phyloP scores from a whole-genome alignment of 495 filamentous ascomycete genomes.

The Penicillium canescens region DNA sequence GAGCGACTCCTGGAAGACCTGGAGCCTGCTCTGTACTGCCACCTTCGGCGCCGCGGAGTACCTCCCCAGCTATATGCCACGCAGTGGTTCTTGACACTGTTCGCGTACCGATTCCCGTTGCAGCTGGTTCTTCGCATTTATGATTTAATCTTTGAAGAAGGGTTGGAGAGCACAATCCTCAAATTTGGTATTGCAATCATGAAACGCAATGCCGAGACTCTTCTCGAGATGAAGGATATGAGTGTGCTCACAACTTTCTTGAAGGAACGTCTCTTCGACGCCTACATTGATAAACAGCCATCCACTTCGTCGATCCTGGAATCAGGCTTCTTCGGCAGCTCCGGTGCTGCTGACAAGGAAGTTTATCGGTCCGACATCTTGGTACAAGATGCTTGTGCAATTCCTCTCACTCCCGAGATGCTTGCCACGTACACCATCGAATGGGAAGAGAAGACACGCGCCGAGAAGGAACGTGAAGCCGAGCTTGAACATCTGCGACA shows the following conservation, averaged over 20 bases:
- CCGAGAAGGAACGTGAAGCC: conserved; percentile 75
- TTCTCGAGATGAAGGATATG: conserved; percentile 94
- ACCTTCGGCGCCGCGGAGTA: conserved; percentile 84
- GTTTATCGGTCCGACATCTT: conserved; percentile 92
- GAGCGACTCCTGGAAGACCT: conserved; percentile 92
- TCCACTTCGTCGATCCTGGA: conserved; percentile 86
- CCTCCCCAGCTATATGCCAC: conserved; percentile 93
- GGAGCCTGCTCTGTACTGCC: conserved; percentile 92
- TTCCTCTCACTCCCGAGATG: conserved; percentile 78
- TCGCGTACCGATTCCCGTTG: conserved; percentile 95
- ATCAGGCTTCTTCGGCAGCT: conserved; percentile 95
- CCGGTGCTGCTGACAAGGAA: conserved; percentile 87
- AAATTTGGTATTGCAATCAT: conserved; percentile 94
- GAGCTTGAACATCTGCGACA: conserved; percentile 77
- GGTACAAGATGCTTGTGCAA: conserved; percentile 89
- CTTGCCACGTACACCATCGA: conserved; percentile 79
- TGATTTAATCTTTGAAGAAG: conserved; percentile 94
- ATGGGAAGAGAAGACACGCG: conserved; percentile 84
- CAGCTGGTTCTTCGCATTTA: conserved; percentile 96
- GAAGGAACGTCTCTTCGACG: conserved; percentile 92
- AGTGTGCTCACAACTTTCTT: conserved; percentile 78
- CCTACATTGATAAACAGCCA: conserved; percentile 91
- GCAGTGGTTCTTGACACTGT: conserved; percentile 99
- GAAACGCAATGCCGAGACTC: conserved; percentile 79
- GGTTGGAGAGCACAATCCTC: conserved; percentile 83